Conservation (phyloP, 2,329 filamentous ascomycete species). For the Colletotrichum godetiae region DNA sequence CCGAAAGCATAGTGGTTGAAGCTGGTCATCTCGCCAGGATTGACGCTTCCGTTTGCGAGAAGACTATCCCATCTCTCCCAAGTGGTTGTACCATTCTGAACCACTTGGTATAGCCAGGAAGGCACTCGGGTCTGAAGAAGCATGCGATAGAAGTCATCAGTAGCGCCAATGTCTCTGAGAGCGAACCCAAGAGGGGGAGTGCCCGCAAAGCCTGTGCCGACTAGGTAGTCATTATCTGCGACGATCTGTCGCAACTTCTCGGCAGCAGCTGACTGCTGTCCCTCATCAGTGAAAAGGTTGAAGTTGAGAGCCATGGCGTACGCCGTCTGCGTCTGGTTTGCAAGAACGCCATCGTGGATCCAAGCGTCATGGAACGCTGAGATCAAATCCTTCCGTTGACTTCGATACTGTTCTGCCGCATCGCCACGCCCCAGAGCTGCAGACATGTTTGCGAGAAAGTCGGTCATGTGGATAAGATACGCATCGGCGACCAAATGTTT, state of each 20-base stretch:
- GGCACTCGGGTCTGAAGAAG: conserved; percentile 56
- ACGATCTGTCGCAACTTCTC: conserved; percentile 46
- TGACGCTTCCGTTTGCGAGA: conserved; percentile 54
- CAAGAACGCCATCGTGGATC: conserved; percentile 45
- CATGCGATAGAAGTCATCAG: conserved; percentile 57
- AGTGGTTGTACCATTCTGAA: conserved; percentile 57
- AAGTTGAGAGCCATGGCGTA: conserved; percentile 52
- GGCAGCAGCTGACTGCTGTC: conserved; percentile 39
- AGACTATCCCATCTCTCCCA: conserved; percentile 65
- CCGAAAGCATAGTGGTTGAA: conserved; percentile 64
- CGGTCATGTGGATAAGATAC: conserved; percentile 57
- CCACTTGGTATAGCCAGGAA: conserved; percentile 61
- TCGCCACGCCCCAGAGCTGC: conserved; percentile 43
- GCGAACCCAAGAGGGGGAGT: conserved; percentile 52
- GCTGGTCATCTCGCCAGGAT: conserved; percentile 59
- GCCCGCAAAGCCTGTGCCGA: conserved; percentile 57
- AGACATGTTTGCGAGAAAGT: conserved; percentile 49
- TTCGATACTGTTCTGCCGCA: conserved; percentile 39
- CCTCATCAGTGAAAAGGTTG: conserved; percentile 42
- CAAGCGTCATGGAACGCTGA: conserved; percentile 46
- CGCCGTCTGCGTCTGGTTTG: conserved; percentile 53
- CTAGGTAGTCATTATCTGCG: conserved; percentile 45
- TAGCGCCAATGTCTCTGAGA: conserved; percentile 42
- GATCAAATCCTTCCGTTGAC: conserved; percentile 38
- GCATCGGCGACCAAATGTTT: conserved; percentile 57